A percentile compares a stretch with the other conserved stretches of the same genome.
These are phyloP conservation scores for Solanum hybrid DNA, from an alignment of 305 asterid genomes.

Conservation along the genomic window DNA sequence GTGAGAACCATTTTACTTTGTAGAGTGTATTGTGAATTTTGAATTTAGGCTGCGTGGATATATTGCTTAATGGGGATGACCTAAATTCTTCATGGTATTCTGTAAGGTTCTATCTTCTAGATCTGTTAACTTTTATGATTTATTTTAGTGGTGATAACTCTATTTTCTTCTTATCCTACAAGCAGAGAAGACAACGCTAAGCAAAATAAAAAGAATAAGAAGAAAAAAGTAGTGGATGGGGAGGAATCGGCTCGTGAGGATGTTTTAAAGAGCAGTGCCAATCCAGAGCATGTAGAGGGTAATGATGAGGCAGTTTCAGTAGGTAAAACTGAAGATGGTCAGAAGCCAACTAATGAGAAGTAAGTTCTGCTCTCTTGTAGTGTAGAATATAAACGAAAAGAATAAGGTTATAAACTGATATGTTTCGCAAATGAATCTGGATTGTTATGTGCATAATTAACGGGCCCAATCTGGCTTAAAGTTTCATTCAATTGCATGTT, in stretches of 20 bases:
- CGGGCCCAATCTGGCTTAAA: not conserved
- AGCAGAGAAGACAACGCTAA: slow-evolving; percentile 23
- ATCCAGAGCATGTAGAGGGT: slow-evolving; percentile 14
- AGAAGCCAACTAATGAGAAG: slow-evolving; percentile 35
- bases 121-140: not conserved
- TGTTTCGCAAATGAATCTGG: not conserved
- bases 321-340: slow-evolving; percentile 30
- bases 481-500: not conserved
- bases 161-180: not conserved
- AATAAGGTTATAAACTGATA: not conserved
- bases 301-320: slow-evolving; percentile 20
- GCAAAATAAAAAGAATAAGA: slow-evolving; percentile 53
- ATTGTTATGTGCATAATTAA: not conserved
- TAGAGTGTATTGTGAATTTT: not conserved
- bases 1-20: slow-evolving; percentile 19
- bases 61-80: not conserved
- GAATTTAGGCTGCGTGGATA: not conserved
- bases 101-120: not conserved
- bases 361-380: slow-evolving; percentile 27
- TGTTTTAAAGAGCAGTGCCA: slow-evolving; percentile 1
- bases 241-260: slow-evolving; percentile 22
- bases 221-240: slow-evolving; percentile 34
- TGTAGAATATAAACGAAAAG: not conserved
- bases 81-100: not conserved
- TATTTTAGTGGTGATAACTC: not conserved